These are phyloP conservation scores for Penicillium egyptiacum DNA, from an alignment of 495 filamentous ascomycete species.

Conservation along the genomic window DNA sequence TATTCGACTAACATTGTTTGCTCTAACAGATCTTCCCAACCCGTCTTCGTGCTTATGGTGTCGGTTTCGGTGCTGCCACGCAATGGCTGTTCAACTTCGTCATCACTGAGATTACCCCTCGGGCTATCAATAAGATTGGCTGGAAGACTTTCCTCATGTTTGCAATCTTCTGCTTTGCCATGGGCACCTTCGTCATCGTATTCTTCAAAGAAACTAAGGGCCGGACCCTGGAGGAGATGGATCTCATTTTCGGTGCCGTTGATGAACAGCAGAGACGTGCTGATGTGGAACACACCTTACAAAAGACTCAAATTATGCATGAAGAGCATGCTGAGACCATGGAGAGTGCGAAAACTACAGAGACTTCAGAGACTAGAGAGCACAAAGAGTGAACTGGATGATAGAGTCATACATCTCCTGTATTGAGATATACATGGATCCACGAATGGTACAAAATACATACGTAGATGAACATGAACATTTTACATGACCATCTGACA, in stretches of 20 bases:
- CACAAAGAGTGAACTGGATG: neutral
- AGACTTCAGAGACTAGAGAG: neutral
- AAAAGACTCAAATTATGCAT: constrained; percentile 33
- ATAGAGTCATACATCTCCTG: neutral
- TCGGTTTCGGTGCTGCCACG: constrained; percentile 62
- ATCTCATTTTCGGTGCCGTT: constrained; percentile 46
- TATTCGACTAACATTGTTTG: constrained; percentile 23
- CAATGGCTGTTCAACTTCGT: constrained; percentile 51
- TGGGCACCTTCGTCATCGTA: constrained; percentile 42
- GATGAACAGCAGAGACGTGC: constrained; percentile 35
- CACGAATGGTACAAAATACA: neutral
- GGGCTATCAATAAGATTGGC: constrained; percentile 47
- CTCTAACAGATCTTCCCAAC: constrained; percentile 66
- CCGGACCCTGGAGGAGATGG: constrained; percentile 49
- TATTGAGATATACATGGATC: neutral
- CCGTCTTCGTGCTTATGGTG: constrained; percentile 67
- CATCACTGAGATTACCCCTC: constrained; percentile 40
- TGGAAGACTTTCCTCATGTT: constrained; percentile 60
- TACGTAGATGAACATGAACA: neutral
- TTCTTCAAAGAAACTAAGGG: constrained; percentile 64
- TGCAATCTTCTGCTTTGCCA: constrained; percentile 47
- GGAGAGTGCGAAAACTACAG: neutral
- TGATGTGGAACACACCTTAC: constrained; percentile 45
- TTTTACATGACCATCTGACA: neutral
- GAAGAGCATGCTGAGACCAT: constrained; percentile 26